Conservation (phyloP, 2,329 filamentous ascomycete species). For the Aspergillus phoenicis region DNA sequence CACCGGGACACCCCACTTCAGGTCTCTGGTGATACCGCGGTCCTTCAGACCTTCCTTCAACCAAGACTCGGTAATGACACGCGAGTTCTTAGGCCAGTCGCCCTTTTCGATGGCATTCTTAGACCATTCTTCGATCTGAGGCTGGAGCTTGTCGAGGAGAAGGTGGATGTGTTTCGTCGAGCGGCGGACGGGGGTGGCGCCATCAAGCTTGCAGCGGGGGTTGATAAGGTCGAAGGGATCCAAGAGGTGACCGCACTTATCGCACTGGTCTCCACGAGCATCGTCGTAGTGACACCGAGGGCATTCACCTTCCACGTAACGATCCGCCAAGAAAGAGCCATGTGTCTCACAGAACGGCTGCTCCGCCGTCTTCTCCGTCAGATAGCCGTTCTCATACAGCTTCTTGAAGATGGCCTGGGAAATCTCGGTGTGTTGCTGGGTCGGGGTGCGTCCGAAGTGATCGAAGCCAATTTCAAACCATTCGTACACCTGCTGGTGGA, state of each 20-base stretch:
- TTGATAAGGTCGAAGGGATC: constrained; percentile 77
- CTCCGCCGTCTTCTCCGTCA: constrained; percentile 82
- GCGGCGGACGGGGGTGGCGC: constrained; percentile 73
- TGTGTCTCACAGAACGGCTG: constrained; percentile 83
- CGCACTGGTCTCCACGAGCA: constrained; percentile 73
- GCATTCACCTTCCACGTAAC: constrained; percentile 59
- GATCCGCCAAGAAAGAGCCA: constrained; percentile 73
- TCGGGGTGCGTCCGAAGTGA: constrained; percentile 91
- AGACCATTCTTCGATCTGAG: constrained; percentile 76
- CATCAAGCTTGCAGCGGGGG: constrained; percentile 89
- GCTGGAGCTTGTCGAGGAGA: constrained; percentile 79
- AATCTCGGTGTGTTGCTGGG: constrained; percentile 84
- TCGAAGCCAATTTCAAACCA: constrained; percentile 97
- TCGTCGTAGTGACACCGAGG: constrained; percentile 63
- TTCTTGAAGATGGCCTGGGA: constrained; percentile 87
- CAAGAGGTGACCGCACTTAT: constrained; percentile 71
- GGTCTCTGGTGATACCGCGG: constrained; percentile 86
- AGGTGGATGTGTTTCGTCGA: constrained; percentile 91
- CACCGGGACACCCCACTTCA: constrained; percentile 80
- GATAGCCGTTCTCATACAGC: constrained; percentile 83
- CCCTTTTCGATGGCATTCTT: constrained; percentile 72
- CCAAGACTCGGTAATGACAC: constrained; percentile 50
- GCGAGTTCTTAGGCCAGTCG: constrained; percentile 49
- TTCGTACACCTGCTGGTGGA: constrained; percentile 88
- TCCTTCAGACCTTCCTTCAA: constrained; percentile 76